A percentile compares a stretch with the other conserved stretches of the same genome.
Evolutionary conservation across 2,329 filamentous ascomycete species (phyloP).

Genomic region (Monilinia aucupariae): DNA sequence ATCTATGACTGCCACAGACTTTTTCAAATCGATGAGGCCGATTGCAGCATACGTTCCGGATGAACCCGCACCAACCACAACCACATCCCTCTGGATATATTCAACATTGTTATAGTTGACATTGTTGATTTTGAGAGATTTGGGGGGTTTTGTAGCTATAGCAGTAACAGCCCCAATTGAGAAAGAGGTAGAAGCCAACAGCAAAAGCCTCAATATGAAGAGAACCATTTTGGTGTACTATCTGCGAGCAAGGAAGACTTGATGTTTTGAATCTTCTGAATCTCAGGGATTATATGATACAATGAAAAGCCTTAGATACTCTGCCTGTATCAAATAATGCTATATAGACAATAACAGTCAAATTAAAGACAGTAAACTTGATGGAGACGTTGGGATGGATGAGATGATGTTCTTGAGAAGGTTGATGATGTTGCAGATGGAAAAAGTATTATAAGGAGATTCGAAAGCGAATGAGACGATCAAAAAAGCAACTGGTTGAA

Average conservation of each 20-base stretch:
- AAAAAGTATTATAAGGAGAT: too few relatives aligned
- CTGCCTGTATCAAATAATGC: too few relatives aligned
- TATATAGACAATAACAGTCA: too few relatives aligned
- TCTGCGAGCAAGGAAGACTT: not conserved
- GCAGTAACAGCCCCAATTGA: not conserved
- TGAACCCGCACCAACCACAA: constrained; percentile 37
- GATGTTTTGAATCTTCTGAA: too few relatives aligned
- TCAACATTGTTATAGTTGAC: not conserved
- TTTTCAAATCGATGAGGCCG: constrained; percentile 31
- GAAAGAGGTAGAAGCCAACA: not conserved
- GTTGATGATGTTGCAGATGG: too few relatives aligned
- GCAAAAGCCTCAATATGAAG: not conserved
- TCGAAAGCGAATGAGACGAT: too few relatives aligned
- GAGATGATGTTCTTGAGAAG: too few relatives aligned
- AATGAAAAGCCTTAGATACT: too few relatives aligned
- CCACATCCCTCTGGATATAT: constrained; percentile 29
- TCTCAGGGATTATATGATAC: too few relatives aligned
- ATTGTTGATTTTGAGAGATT: not conserved
- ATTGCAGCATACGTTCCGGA: constrained; percentile 37
- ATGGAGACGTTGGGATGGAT: too few relatives aligned
- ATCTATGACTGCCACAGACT: constrained; percentile 37
- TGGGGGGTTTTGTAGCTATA: not conserved
- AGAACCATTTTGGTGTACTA: not conserved
- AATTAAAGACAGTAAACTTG: too few relatives aligned
- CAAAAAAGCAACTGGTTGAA: too few relatives aligned